Percentiles rank a stretch among this genome's conserved stretches.
phyloP scores from a whole-genome alignment of 345 rosid genomes.

The Eucalyptus cloeziana region DNA sequence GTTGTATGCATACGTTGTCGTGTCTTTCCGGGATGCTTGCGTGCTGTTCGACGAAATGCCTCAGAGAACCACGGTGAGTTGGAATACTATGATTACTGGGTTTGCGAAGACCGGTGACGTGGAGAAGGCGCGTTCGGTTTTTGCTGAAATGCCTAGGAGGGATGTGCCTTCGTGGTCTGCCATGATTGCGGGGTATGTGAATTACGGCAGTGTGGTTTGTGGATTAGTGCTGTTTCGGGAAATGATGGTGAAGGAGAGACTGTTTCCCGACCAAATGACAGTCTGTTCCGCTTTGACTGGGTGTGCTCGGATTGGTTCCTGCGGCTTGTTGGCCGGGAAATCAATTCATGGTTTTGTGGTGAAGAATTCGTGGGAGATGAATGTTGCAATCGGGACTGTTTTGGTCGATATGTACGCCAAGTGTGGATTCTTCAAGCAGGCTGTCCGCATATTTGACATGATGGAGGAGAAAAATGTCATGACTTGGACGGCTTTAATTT shows the following conservation, averaged over 20 bases:
- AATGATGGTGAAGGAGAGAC: conserved; percentile 20
- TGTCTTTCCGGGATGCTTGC: conserved; percentile 21
- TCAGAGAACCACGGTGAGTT: conserved; percentile 29
- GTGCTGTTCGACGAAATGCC: conserved; percentile 44
- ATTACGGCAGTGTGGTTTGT: conserved; percentile 17
- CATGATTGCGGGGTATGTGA: conserved; percentile 36
- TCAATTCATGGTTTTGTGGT: conserved; percentile 36
- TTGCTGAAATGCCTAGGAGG: conserved; percentile 17
- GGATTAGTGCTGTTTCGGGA: conserved; percentile 32
- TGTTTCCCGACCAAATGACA: conserved; percentile 36
- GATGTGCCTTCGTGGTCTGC: conserved; percentile 50
- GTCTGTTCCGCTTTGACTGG: conserved; percentile 31
- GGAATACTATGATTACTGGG: conserved; percentile 49
- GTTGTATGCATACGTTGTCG: conserved; percentile 25
- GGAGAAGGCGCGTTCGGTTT: conserved; percentile 23
- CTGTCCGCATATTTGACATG: conserved; percentile 11
- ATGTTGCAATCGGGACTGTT: conserved; percentile 19
- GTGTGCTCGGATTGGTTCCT: conserved; percentile 33
- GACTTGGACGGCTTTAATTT: conserved; percentile 47
- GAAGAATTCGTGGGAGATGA: conserved; percentile 27
- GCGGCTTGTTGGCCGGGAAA: conserved; percentile 17
- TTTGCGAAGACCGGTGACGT: conserved; percentile 18
- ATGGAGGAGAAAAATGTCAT: conserved; percentile 35
- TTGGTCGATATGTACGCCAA: conserved; percentile 47
- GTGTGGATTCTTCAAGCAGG: conserved; percentile 25